Base-by-base conservation (phyloP, 345 rosid species). In the Acer negundo region DNA sequence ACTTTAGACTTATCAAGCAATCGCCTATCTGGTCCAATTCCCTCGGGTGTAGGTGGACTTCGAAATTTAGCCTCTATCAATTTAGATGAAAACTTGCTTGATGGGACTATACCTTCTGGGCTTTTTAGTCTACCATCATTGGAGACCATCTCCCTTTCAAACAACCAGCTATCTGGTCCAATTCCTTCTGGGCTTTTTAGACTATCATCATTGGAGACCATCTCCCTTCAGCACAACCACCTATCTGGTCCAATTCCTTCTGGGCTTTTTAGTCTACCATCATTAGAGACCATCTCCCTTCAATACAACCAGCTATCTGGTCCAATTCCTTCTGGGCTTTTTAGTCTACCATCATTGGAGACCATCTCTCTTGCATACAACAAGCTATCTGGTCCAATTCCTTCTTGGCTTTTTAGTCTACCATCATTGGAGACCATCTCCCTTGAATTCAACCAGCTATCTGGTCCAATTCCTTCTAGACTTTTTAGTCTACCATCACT, bases 151-250 rank as follows among this genome's bases (percentile, higher is more conserved):
- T 0, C 24, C 10, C 6, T 83, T 11, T 1, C 11, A 9, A 4
- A 10, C 22, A 87, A 82, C 31, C 31, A 28, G 31, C 31, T 83
- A 28, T 3, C 24, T 4, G 84, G 82, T 56, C 47, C 62, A 7
- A 56, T 82, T 10, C 80, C 82, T 24, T 24, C 26, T 24, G 26
- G 26, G 26, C 26, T 24, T 24, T 28, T 28, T 28, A 28, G 42
- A 13, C 46, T 64, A 84, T 10, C 10, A 6, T 0, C 0, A 3
- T 0, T 76, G 77, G 63, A 59, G 49, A 38, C 10, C 22, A 5
- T 87, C 16, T 0, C 24, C 11, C 6, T 83, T 11, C 0, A 9
- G 7, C 2, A 10, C 22, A 87, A 82, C 35, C 35, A 31, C 0
- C 0, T 83, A 28, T 4, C 24, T 4, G 84, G 82, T 58, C 47